These are phyloP conservation scores for Bocquillonia castaneifolia DNA, from an alignment of 441 rosid species.

Conservation along the genomic window DNA sequence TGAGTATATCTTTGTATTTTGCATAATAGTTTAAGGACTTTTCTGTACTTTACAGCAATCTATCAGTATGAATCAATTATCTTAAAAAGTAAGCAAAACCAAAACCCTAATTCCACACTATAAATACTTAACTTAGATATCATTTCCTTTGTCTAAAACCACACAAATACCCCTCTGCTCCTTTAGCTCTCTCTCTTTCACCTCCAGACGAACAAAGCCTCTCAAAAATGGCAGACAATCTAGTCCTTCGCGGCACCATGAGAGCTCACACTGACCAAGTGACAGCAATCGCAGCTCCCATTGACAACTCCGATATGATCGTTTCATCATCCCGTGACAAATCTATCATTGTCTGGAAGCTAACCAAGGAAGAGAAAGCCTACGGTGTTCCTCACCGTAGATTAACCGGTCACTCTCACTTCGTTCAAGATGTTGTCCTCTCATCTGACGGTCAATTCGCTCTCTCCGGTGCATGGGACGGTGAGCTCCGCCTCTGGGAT, in stretches of 20 bases:
- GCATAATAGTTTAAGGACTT: too few species aligned
- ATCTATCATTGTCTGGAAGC: conserved; percentile 81
- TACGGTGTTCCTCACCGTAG: conserved; percentile 81
- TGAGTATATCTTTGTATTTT: too few species aligned
- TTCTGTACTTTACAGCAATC: too few species aligned
- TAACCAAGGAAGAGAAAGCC: conserved; percentile 71
- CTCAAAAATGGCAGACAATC: conserved; percentile 39
- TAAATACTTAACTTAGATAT: neutral
- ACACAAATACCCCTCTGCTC: neutral
- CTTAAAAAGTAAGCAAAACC: too few species aligned
- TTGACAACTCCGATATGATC: conserved; percentile 83
- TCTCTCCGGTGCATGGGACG: conserved; percentile 95
- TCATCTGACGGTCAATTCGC: conserved; percentile 97
- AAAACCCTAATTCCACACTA: neutral
- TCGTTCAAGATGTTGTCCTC: conserved; percentile 87
- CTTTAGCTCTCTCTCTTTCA: neutral
- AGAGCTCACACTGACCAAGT: conserved; percentile 91
- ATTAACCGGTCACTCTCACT: conserved; percentile 89
- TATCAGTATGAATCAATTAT: too few species aligned
- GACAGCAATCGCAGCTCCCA: conserved; percentile 89
- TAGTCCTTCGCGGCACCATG: conserved; percentile 79
- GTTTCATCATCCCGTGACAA: conserved; percentile 93
- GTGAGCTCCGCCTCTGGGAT: conserved; percentile 98
- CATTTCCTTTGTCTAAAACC: neutral
- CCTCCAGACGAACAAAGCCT: neutral